These are phyloP conservation scores for Wickerhamiella cacticola DNA, from an alignment of 805 yeast genomes.

Conservation along the genomic window DNA sequence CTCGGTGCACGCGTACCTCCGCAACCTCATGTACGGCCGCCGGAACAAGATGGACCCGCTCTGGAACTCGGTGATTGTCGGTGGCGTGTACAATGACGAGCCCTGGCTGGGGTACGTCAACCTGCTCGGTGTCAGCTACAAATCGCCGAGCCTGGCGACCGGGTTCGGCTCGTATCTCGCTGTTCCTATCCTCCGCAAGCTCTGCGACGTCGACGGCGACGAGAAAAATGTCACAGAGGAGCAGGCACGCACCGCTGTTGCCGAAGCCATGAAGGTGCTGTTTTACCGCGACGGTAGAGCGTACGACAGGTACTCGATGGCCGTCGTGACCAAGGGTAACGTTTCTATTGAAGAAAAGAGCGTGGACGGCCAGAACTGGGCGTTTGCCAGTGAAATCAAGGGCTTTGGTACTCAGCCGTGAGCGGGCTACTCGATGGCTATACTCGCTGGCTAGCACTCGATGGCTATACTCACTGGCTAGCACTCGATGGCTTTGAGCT, in stretches of 20 bases:
- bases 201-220: slow-evolving; percentile 69
- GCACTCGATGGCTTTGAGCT: no score
- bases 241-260: slow-evolving; percentile 64
- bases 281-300: slow-evolving; percentile 96
- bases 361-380: slow-evolving; percentile 26
- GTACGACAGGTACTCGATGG: slow-evolving; percentile 69
- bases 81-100: slow-evolving; percentile 65
- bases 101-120: slow-evolving; percentile 82
- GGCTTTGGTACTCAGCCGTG: slow-evolving; percentile 56
- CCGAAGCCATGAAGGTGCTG: slow-evolving; percentile 84
- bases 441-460: no score
- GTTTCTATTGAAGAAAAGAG: slow-evolving; percentile 35
- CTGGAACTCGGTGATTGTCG: slow-evolving; percentile 90
- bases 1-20: slow-evolving; percentile 75
- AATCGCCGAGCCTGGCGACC: slow-evolving; percentile 81
- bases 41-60: slow-evolving; percentile 90
- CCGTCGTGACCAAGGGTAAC: slow-evolving; percentile 55
- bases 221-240: slow-evolving; percentile 54
- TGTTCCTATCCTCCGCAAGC: slow-evolving; percentile 75
- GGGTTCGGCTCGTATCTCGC: slow-evolving; percentile 97
- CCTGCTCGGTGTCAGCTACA: slow-evolving; percentile 79
- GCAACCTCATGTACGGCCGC: slow-evolving; percentile 73
- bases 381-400: slow-evolving; percentile 71
- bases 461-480: no score
- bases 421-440: no score